These are phyloP conservation scores for Tuctoria greenei DNA, from an alignment of 176 grass and related monocot species.

Conservation along the genomic window DNA sequence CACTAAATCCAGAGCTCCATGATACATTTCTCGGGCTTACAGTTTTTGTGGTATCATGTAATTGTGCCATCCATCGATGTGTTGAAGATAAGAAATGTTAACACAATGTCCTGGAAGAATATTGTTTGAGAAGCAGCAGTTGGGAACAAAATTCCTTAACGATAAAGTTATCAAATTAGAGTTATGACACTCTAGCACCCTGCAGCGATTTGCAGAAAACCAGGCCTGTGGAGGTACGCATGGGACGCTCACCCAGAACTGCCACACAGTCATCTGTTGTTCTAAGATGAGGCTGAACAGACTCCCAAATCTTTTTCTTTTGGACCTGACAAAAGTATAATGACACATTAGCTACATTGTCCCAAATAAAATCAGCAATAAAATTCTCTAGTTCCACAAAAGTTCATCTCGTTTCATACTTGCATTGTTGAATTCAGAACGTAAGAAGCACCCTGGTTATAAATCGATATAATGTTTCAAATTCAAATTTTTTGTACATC, in stretches of 20 bases:
- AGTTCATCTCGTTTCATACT: not conserved
- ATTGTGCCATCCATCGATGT: not conserved
- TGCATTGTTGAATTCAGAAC: not conserved
- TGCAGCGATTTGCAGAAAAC: constrained; percentile 73
- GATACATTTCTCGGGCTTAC: not conserved
- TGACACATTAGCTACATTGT: constrained; percentile 20
- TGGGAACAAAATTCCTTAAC: not conserved
- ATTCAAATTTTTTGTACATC: not conserved
- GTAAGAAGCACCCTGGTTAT: not conserved
- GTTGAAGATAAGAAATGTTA: not conserved
- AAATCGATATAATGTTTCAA: not conserved
- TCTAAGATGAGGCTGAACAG: constrained; percentile 83
- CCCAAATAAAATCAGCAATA: constrained; percentile 1
- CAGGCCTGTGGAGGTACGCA: constrained; percentile 66
- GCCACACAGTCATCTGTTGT: constrained; percentile 61
- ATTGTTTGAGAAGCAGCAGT: not conserved
- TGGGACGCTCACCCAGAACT: constrained; percentile 56
- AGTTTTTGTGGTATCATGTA: not conserved
- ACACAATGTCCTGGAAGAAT: not conserved
- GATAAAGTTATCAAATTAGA: not conserved
- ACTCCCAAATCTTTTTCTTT: constrained; percentile 95
- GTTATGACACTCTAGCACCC: constrained; percentile 85
- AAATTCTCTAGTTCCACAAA: not conserved
- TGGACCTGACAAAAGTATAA: constrained; percentile 58
- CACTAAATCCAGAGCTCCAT: not conserved